A percentile compares a stretch with the other conserved stretches of the same genome.
Evolutionary conservation across 139 green algal species (phyloP).

Genomic region (Chlamydomonas sp.): DNA sequence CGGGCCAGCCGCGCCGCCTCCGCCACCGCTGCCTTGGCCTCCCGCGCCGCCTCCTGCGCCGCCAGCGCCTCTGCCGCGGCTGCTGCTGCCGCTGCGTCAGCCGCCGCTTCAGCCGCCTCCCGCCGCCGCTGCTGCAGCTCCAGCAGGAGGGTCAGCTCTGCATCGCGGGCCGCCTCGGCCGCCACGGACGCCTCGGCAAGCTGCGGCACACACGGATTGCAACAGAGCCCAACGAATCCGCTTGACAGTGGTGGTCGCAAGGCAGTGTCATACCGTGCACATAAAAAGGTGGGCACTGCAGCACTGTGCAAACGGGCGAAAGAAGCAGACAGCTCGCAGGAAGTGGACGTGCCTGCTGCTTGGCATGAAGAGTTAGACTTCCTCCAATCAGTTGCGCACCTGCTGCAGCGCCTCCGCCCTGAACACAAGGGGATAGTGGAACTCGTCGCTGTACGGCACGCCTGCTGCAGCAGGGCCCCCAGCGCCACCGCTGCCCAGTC

Average conservation of each 20-base stretch:
- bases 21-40: constrained; percentile 7
- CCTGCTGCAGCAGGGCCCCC: not conserved
- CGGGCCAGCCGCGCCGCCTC: constrained; percentile 10
- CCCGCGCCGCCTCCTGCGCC: constrained; percentile 7
- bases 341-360: too few species aligned
- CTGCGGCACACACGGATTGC: not conserved
- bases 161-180: not conserved
- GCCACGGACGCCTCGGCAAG: constrained; percentile 7
- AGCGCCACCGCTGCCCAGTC: not conserved
- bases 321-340: too few species aligned
- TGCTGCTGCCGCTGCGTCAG: constrained; percentile 3
- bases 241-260: too few species aligned
- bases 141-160: constrained; percentile 28
- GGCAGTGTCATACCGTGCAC: too few species aligned
- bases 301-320: too few species aligned
- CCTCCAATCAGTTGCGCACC: not conserved
- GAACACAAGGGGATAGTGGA: constrained; percentile 26
- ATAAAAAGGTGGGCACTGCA: too few species aligned
- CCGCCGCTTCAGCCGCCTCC: constrained; percentile 1
- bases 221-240: too few species aligned
- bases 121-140: not conserved
- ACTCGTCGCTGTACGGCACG: not conserved
- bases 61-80: not conserved
- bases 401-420: constrained; percentile 25
- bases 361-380: too few species aligned